Percentiles rank a stretch among this genome's conserved stretches.
Conservation (phyloP, 768 basidiomycete genomes). For the Strobilomyces echinocephalus region DNA sequence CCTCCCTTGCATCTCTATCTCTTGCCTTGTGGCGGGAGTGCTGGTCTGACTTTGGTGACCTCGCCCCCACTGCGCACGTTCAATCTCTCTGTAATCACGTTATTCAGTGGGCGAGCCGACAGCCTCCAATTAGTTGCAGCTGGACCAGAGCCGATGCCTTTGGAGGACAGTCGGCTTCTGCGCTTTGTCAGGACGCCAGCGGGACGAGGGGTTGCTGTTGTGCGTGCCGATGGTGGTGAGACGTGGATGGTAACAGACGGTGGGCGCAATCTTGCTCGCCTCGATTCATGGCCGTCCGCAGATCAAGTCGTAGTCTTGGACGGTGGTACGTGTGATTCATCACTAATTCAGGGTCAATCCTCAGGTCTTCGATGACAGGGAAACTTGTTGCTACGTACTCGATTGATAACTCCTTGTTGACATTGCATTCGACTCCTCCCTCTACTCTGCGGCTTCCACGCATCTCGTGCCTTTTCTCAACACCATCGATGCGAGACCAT, state of each 20-base stretch:
- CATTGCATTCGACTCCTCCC: slow-evolving; percentile 48
- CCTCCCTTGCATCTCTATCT: slow-evolving; percentile 51
- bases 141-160: slow-evolving; percentile 35
- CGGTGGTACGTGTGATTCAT: slow-evolving; percentile 41
- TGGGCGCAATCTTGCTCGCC: slow-evolving; percentile 45
- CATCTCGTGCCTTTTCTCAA: slow-evolving; percentile 59
- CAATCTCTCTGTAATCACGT: slow-evolving; percentile 50
- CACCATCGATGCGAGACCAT: slow-evolving; percentile 48
- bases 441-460: slow-evolving; percentile 42
- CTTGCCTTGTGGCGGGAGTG: slow-evolving; percentile 43
- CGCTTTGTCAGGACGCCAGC: slow-evolving; percentile 75
- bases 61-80: slow-evolving; percentile 63
- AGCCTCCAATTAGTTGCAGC: slow-evolving; percentile 45
- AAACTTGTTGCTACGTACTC: slow-evolving; percentile 56
- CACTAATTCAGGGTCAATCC: neutral
- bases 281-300: slow-evolving; percentile 49
- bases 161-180: slow-evolving; percentile 50
- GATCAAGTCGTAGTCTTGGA: slow-evolving; percentile 71
- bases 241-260: slow-evolving; percentile 52
- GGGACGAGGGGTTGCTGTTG: slow-evolving; percentile 66
- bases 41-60: slow-evolving; percentile 54
- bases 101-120: slow-evolving; percentile 58
- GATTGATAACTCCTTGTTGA: slow-evolving; percentile 42
- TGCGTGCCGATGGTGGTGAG: slow-evolving; percentile 59
- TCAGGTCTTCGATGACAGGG: slow-evolving; percentile 36